A percentile compares a stretch with the other conserved stretches of the same genome.
phyloP scores from a whole-genome alignment of 2,329 filamentous ascomycete species.

The Trichoderma hamatum region DNA sequence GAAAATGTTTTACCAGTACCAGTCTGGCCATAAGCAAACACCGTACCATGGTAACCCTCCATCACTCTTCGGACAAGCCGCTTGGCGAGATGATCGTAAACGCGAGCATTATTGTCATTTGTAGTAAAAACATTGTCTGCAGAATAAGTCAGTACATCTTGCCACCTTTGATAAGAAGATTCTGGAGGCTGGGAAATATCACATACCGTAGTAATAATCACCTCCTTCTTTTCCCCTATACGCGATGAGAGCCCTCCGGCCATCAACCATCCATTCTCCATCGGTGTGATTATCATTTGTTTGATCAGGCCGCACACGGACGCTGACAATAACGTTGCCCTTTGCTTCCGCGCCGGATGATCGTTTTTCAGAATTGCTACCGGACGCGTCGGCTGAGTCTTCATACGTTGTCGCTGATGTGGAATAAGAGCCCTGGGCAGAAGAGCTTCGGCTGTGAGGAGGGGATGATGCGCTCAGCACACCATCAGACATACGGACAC shows the following conservation, averaged over 20 bases:
- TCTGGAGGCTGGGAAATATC: neutral
- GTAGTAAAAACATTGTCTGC: constrained; percentile 95
- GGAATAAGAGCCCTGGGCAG: constrained; percentile 88
- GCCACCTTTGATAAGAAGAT: neutral
- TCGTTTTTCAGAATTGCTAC: constrained; percentile 47
- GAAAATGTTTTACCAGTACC: constrained; percentile 99
- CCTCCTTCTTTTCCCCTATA: constrained; percentile 89
- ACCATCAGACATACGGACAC: constrained; percentile 71
- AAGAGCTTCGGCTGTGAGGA: constrained; percentile 87
- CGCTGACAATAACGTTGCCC: constrained; percentile 94
- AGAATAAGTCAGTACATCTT: constrained; percentile 30
- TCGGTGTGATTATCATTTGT: constrained; percentile 66
- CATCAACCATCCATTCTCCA: constrained; percentile 90
- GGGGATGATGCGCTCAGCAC: constrained; percentile 79
- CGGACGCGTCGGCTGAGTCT: constrained; percentile 64
- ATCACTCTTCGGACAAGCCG: constrained; percentile 93
- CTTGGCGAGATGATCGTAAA: constrained; percentile 94
- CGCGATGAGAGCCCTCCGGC: constrained; percentile 76
- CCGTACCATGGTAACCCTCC: constrained; percentile 98
- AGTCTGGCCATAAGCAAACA: constrained; percentile 99
- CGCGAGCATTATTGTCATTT: constrained; percentile 89
- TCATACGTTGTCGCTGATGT: constrained; percentile 90
- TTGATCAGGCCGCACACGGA: constrained; percentile 85
- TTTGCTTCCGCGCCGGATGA: constrained; percentile 70
- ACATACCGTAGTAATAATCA: constrained; percentile 86